phyloP scores from a whole-genome alignment of 2,329 filamentous ascomycete genomes.

The Ophiostoma piceae region DNA sequence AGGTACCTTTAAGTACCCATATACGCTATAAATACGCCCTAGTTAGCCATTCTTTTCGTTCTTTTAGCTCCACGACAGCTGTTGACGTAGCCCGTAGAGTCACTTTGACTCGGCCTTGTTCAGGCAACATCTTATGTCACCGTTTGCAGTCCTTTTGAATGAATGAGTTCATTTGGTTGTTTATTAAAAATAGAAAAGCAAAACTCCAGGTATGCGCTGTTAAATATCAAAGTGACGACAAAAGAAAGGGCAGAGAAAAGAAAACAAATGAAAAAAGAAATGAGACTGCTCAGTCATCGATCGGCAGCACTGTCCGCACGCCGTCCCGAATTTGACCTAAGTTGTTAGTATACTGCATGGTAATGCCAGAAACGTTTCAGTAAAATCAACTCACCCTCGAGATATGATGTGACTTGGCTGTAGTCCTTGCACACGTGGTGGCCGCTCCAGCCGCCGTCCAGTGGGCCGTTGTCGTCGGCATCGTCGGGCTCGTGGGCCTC shows the following conservation, averaged over 20 bases:
- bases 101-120: neutral
- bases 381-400: constrained; percentile 32
- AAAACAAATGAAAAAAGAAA: neutral
- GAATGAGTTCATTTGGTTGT: neutral
- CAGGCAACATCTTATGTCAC: neutral
- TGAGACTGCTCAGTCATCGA: constrained; percentile 26
- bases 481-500: constrained; percentile 38
- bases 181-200: neutral
- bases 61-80: too few relatives aligned
- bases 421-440: constrained; percentile 41
- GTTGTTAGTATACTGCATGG: neutral
- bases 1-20: neutral
- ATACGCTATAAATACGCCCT: neutral
- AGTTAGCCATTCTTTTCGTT: neutral
- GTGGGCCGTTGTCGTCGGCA: constrained; percentile 36
- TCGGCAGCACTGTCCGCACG: constrained; percentile 29
- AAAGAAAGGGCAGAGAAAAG: neutral
- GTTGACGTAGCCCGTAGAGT: too few relatives aligned
- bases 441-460: constrained; percentile 39
- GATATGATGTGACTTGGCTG: constrained; percentile 35
- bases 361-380: neutral
- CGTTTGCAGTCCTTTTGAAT: neutral
- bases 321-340: constrained; percentile 29
- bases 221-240: neutral
- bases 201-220: neutral